Evolutionary conservation across 257 asterid species (phyloP).

Genomic region (Nemophila menziesii): DNA sequence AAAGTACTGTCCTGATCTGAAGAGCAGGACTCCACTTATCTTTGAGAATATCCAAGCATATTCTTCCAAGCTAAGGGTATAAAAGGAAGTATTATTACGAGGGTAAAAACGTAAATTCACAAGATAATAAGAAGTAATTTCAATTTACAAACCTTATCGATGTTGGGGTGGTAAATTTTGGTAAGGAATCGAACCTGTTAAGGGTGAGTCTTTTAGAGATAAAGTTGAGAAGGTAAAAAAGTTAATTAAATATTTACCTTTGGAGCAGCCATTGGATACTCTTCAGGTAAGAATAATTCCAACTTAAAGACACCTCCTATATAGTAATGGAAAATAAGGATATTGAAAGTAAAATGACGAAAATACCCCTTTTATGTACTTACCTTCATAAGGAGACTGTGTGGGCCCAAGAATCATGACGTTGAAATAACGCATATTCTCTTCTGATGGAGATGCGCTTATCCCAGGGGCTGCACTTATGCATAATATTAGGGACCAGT

Average conservation of each 20-base stretch:
- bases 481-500: too few species aligned
- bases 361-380: background rate
- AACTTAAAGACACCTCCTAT: conserved; percentile 97
- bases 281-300: conserved; percentile 94
- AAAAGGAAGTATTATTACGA: conserved; percentile 9
- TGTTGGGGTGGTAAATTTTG: conserved; percentile 97
- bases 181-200: conserved; percentile 98
- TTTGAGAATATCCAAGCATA: conserved; percentile 96
- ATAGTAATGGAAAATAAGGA: conserved; percentile 12
- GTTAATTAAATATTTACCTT: conserved; percentile 38
- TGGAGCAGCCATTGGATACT: conserved; percentile 99
- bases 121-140: conserved; percentile 7
- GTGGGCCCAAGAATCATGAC: conserved; percentile 99
- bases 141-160: conserved; percentile 87
- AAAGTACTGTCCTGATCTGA: conserved; percentile 94
- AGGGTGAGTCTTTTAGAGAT: conserved; percentile 10
- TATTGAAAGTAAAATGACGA: too few species aligned
- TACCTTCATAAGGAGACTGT: conserved; percentile 99
- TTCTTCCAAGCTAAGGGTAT: conserved; percentile 83
- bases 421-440: conserved; percentile 93
- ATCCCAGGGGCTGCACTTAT: conserved; percentile 90
- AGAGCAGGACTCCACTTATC: conserved; percentile 99
- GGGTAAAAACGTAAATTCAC: background rate
- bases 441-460: conserved; percentile 98
- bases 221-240: too few species aligned